These are phyloP conservation scores for Skeletonema tropicum DNA, from an alignment of 108 stramenopile species.

Conservation along the genomic window DNA sequence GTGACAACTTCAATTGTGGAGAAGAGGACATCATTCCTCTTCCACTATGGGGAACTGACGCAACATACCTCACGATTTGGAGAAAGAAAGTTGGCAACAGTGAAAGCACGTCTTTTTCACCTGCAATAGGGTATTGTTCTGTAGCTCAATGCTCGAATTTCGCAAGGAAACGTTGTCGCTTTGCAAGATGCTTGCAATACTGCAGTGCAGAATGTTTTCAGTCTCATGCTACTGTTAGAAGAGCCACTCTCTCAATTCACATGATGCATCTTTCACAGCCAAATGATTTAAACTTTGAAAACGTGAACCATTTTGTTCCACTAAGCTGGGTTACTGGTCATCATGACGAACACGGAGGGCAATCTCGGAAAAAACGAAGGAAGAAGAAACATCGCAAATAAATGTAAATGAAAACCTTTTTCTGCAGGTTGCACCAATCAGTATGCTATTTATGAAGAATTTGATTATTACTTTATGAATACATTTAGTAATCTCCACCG, in stretches of 20 bases:
- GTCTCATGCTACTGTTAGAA: constrained; percentile 10
- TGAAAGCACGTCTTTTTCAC: background rate
- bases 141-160: constrained; percentile 16
- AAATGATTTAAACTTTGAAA: constrained; percentile 15
- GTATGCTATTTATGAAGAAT: constrained; percentile 1
- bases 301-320: constrained; percentile 26
- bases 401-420: background rate
- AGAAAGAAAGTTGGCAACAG: constrained; percentile 12
- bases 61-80: constrained; percentile 51
- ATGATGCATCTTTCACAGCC: constrained; percentile 14
- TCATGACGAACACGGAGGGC: background rate
- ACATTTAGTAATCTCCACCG: constrained; percentile 79
- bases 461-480: constrained; percentile 11
- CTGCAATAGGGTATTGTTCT: constrained; percentile 38
- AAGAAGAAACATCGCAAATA: constrained; percentile 7
- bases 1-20: constrained; percentile 21
- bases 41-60: constrained; percentile 48
- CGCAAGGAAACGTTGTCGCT: constrained; percentile 35
- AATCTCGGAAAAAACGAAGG: background rate
- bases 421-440: background rate
- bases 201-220: constrained; percentile 34
- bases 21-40: constrained; percentile 19
- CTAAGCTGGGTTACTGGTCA: background rate
- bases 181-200: constrained; percentile 43
- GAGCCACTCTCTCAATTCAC: constrained; percentile 35